phyloP scores from a whole-genome alignment of 1,284 basidiomycete genomes.

The Cryptococcus jaspeensis region DNA sequence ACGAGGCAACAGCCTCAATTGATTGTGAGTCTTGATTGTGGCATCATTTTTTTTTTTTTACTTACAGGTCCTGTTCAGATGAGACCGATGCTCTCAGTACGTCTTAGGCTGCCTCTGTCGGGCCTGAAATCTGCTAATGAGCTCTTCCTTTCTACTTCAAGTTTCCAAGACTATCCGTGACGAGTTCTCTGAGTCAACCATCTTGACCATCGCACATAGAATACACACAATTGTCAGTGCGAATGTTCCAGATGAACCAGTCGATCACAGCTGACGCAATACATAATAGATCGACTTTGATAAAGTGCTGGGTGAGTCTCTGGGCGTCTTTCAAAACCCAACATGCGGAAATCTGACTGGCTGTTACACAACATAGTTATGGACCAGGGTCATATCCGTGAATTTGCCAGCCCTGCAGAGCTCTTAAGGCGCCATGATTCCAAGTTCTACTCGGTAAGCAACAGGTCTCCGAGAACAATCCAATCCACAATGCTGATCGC shows the following conservation, averaged over 20 bases:
- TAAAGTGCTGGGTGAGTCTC: constrained; percentile 57
- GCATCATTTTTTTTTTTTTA: background rate
- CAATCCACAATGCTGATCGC: constrained; percentile 3
- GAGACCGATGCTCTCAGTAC: constrained; percentile 61
- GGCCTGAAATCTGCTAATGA: background rate
- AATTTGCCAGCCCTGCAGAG: constrained; percentile 72
- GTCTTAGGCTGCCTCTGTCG: constrained; percentile 25
- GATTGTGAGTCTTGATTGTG: constrained; percentile 25
- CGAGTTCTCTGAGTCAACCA: constrained; percentile 62
- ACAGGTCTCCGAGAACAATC: background rate
- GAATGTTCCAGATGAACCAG: no score
- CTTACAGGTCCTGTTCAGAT: constrained; percentile 61
- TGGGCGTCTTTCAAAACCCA: no score
- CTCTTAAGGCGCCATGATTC: constrained; percentile 66
- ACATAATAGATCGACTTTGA: constrained; percentile 71
- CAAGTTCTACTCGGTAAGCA: constrained; percentile 63
- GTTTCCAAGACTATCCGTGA: constrained; percentile 51
- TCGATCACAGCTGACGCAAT: background rate
- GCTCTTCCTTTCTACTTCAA: constrained; percentile 3
- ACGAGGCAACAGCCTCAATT: constrained; percentile 68
- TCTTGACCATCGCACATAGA: constrained; percentile 62
- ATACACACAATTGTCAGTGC: constrained; percentile 62
- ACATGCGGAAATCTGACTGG: constrained; percentile 1
- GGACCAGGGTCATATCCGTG: constrained; percentile 63
- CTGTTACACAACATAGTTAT: constrained; percentile 41